These are phyloP conservation scores for Tarenaya hassleriana DNA, from an alignment of 345 rosid genomes.

Conservation along the genomic window DNA sequence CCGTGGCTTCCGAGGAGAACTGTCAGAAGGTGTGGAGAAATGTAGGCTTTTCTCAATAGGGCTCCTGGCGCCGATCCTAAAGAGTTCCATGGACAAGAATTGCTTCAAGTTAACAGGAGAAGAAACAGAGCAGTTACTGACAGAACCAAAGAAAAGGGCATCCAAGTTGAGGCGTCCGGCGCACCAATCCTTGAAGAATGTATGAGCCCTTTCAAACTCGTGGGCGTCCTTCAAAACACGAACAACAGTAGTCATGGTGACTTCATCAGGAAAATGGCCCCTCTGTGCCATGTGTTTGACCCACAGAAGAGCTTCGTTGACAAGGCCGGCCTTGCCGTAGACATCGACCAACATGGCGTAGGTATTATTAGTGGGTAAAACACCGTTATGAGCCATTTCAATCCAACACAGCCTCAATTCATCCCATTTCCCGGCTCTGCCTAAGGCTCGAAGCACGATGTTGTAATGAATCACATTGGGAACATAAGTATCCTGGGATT, in stretches of 20 bases:
- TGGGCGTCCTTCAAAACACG: slow-evolving; percentile 64
- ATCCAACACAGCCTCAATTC: slow-evolving; percentile 73
- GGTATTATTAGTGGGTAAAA: slow-evolving; percentile 67
- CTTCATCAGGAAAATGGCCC: slow-evolving; percentile 71
- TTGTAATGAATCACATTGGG: slow-evolving; percentile 82
- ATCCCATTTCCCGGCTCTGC: slow-evolving; percentile 86
- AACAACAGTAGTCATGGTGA: slow-evolving; percentile 72
- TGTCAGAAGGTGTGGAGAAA: slow-evolving; percentile 28
- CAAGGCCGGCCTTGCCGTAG: slow-evolving; percentile 81
- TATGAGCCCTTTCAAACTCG: slow-evolving; percentile 70
- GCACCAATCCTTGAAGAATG: slow-evolving; percentile 77
- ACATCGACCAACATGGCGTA: slow-evolving; percentile 87
- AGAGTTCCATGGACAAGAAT: slow-evolving; percentile 72
- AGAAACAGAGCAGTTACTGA: slow-evolving; percentile 32
- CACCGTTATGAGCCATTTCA: slow-evolving; percentile 71
- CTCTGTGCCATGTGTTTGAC: slow-evolving; percentile 77
- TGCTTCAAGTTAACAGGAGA: slow-evolving; percentile 62
- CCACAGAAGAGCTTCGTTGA: slow-evolving; percentile 76
- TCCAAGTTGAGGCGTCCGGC: slow-evolving; percentile 52
- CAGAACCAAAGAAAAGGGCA: slow-evolving; percentile 58
- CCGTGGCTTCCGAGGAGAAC: slow-evolving; percentile 44
- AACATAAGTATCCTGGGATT: slow-evolving; percentile 47
- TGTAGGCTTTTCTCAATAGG: slow-evolving; percentile 28
- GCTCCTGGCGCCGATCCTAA: slow-evolving; percentile 58
- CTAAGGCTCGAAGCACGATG: slow-evolving; percentile 66